These are phyloP conservation scores for Fusarium compactum DNA, from an alignment of 2,329 filamentous ascomycete genomes.

Conservation along the genomic window DNA sequence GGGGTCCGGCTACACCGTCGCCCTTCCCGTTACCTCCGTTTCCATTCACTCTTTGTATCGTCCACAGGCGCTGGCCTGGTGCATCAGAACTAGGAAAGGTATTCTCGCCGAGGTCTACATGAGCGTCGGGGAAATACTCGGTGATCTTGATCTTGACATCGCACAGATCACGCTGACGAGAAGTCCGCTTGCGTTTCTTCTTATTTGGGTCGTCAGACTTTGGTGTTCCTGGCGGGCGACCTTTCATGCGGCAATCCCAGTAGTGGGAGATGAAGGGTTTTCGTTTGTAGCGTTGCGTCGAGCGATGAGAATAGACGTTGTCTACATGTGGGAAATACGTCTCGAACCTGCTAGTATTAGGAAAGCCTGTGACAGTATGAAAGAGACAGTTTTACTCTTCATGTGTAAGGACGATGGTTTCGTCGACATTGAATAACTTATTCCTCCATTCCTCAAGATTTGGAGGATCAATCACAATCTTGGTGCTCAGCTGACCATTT, in stretches of 20 bases:
- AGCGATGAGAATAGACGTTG: conserved; percentile 87
- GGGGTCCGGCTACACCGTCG: conserved; percentile 76
- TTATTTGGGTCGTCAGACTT: conserved; percentile 84
- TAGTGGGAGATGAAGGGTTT: conserved; percentile 87
- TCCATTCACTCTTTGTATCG: conserved; percentile 81
- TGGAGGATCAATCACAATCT: conserved; percentile 74
- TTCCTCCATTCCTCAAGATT: conserved; percentile 77
- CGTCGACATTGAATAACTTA: conserved; percentile 80
- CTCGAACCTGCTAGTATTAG: conserved; percentile 68
- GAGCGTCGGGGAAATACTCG: conserved; percentile 75
- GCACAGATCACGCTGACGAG: conserved; percentile 82
- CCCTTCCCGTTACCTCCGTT: conserved; percentile 79
- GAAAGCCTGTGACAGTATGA: background rate
- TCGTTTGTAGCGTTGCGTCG: conserved; percentile 83
- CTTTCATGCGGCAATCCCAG: conserved; percentile 86
- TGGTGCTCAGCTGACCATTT: conserved; percentile 66
- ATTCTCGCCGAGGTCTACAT: conserved; percentile 47
- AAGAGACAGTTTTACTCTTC: conserved; percentile 68
- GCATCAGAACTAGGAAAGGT: conserved; percentile 39
- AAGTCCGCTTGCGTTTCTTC: conserved; percentile 82
- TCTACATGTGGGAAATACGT: conserved; percentile 87
- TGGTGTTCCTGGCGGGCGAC: conserved; percentile 80
- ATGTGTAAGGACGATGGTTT: conserved; percentile 77
- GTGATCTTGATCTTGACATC: conserved; percentile 90
- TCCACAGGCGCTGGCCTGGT: conserved; percentile 72